Evolutionary conservation across 2,329 filamentous ascomycete species (phyloP), one percentile per base, ranked within the genome.

Genomic region (Fusarium foetens): DNA sequence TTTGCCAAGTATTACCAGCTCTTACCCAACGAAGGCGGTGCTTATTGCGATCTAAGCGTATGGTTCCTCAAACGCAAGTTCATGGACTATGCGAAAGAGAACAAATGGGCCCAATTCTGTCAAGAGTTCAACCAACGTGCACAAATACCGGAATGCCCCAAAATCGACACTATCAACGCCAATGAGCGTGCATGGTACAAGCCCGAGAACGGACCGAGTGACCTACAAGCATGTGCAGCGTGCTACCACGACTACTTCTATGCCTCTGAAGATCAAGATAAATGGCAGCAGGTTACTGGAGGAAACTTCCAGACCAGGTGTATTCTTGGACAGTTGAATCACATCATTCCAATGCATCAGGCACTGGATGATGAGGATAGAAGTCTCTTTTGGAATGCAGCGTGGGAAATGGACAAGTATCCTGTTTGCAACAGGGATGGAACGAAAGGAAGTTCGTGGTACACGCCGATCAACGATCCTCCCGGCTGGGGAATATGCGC

Each of bases 231-330:
- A 17, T 85, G 83, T 55, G 74, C 70, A 10, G 77, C 80, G 2
- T 84, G 83, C 65, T 83, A 80, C 63, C 77, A 73, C 58, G 83
- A 85, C 71, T 77, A 79, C 23, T 75, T 84, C 25, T 58, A 76
- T 35, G 75, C 72, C 41, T 79, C 79, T 1, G 73, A 73, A 5
- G 78, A 83, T 12, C 78, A 78, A 19, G 48, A 54, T 7, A 58
- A 38, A 27, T 77, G 76, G 46, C 58, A 67, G 25, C 35, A 77
- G 69, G 54, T 80, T 62, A 65, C 60, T 36, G 57, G 66, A 61
- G 49, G 79, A 58, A n/a, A 70, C 8, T 41, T 31, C 45, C 67
- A 75, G 6, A 75, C 70, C 19, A 51, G 68, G 33, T 83, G 80
- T 48, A 71, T 70, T 17, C 66, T 83, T 67, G 78, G 79, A 10